Evolutionary conservation across 2,329 filamentous ascomycete species (phyloP).

Genomic region (Cercospora sp.): DNA sequence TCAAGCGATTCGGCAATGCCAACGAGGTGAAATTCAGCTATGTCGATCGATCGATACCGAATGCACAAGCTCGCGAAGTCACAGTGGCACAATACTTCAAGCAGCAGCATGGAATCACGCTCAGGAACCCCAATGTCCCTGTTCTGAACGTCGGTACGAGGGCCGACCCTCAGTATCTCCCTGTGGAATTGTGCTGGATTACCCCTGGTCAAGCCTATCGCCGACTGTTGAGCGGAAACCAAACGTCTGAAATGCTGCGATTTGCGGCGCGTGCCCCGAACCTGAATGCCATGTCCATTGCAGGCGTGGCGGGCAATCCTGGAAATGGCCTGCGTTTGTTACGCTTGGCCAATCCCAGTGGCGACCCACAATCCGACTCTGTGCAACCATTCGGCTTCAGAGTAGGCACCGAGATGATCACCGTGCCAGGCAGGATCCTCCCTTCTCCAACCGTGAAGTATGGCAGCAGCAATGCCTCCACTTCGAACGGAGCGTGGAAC

Average conservation of each 20-base stretch:
- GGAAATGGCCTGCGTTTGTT: constrained; percentile 59
- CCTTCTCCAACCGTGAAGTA: constrained; percentile 63
- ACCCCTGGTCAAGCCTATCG: constrained; percentile 64
- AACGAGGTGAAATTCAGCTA: constrained; percentile 54
- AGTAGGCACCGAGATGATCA: constrained; percentile 63
- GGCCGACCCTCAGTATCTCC: constrained; percentile 62
- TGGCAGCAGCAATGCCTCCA: constrained; percentile 13
- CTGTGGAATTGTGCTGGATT: constrained; percentile 65
- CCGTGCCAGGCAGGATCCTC: constrained; percentile 71
- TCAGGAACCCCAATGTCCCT: constrained; percentile 53
- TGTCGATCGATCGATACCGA: constrained; percentile 20
- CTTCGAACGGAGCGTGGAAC: constrained; percentile 38
- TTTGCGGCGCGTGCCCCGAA: constrained; percentile 69
- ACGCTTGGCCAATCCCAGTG: constrained; percentile 45
- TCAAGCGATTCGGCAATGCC: constrained; percentile 40
- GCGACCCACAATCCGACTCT: constrained; percentile 24
- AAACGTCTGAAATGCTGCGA: constrained; percentile 68
- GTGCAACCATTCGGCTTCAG: constrained; percentile 60
- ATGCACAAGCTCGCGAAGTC: constrained; percentile 44
- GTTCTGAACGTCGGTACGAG: constrained; percentile 63
- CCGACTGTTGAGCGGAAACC: constrained; percentile 58
- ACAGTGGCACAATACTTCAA: constrained; percentile 56
- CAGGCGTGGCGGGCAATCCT: constrained; percentile 34
- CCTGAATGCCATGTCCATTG: constrained; percentile 67
- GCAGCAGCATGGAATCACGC: constrained; percentile 43